Evolutionary conservation across 768 basidiomycete genomes (phyloP), one percentile per base, ranked within the genome.

Genomic region (Suillus variegatus): DNA sequence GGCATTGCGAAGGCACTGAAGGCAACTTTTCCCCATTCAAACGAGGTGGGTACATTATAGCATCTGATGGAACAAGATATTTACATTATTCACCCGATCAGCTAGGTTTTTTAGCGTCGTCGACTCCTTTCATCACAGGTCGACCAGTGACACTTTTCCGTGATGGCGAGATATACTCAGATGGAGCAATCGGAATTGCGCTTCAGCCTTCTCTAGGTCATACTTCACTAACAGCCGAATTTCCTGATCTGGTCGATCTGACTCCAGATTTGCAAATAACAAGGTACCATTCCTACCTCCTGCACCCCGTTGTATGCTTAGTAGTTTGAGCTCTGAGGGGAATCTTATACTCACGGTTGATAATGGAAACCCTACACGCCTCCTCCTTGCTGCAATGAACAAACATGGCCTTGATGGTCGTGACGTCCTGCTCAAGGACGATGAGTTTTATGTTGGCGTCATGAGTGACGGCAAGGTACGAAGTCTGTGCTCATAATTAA

Each of bases 81-180:
- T 41, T 7, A 46, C 55, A 51, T 12, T 41, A 7, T 57, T 52
- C 40, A 65, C 20, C 55, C 28, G 5, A 13, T 40, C 71, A 92
- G 86, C 76, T 92, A 61, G 90, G 91, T 5, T 80, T 93, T 22
- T 74, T 90, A 25, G 89, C 88, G 0, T 81, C 91, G 0, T 88
- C 91, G 3, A 94, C 93, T 2, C 91, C 92, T 1, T 94, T 94
- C 73, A 77, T 92, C 6, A 93, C 91, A 1, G 93, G 92, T 16
- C 78, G 89, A 22, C 87, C 88, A 0, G 85, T 89, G 36, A 93
- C 92, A 0, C 78, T 94, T 12, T 87, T 93, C 65, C 75, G 82
- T 65, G 84, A 89, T 60, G 77, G 80, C 44, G 72, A 81, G 1
- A 82, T 92, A 32, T 74, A 83, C 63, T 86, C 85, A 0, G 79